These are phyloP conservation scores for Torulaspora maleeae DNA, from an alignment of 805 yeast genomes.

Conservation along the genomic window DNA sequence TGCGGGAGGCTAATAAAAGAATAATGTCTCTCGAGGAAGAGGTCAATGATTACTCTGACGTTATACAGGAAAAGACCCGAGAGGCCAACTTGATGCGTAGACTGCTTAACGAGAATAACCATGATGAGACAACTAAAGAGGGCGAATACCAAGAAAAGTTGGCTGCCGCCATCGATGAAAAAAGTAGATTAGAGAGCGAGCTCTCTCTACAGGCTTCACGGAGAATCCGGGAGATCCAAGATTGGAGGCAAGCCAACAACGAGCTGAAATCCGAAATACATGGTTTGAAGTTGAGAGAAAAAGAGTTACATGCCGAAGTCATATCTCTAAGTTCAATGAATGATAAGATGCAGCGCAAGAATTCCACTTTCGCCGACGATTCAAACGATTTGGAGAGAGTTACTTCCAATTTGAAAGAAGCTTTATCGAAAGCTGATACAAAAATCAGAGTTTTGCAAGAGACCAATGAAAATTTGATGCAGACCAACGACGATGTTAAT, in stretches of 20 bases:
- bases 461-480: slow-evolving; percentile 50
- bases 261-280: slow-evolving; percentile 39
- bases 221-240: slow-evolving; percentile 64
- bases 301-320: slow-evolving; percentile 29
- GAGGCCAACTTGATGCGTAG: slow-evolving; percentile 73
- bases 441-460: slow-evolving; percentile 54
- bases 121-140: slow-evolving; percentile 46
- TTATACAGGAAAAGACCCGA: slow-evolving; percentile 73
- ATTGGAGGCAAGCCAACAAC: slow-evolving; percentile 42
- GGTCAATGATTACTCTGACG: slow-evolving; percentile 63
- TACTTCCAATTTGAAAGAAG: slow-evolving; percentile 44
- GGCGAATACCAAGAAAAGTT: slow-evolving; percentile 54
- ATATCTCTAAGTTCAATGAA: slow-evolving; percentile 32
- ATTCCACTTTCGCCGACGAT: slow-evolving; percentile 26
- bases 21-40: slow-evolving; percentile 76
- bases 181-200: slow-evolving; percentile 53
- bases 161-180: slow-evolving; percentile 53
- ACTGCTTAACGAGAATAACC: slow-evolving; percentile 63
- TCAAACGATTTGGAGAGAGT: slow-evolving; percentile 33
- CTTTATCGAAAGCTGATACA: slow-evolving; percentile 48
- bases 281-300: slow-evolving; percentile 38
- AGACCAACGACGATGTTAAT: slow-evolving; percentile 60
- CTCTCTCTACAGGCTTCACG: slow-evolving; percentile 46
- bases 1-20: slow-evolving; percentile 57
- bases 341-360: slow-evolving; percentile 28